These are phyloP conservation scores for Trichoderma sp. DNA, from an alignment of 2,329 filamentous ascomycete genomes.

Conservation along the genomic window DNA sequence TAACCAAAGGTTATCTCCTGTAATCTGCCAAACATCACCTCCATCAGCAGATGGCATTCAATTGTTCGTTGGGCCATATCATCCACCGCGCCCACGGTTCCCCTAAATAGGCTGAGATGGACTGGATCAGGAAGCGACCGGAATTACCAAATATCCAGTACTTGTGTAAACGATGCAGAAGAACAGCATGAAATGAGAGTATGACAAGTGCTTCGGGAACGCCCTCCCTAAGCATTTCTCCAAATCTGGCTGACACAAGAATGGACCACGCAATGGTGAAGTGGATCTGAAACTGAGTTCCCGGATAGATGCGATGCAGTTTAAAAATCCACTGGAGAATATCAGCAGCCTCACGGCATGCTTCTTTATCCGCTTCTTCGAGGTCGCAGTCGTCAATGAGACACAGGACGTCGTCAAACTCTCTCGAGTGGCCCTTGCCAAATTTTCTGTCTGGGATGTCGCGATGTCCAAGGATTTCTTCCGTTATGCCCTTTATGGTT, in stretches of 20 bases:
- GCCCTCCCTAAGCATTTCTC: slow-evolving; percentile 40
- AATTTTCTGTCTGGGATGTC: not conserved
- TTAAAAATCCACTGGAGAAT: slow-evolving; percentile 30
- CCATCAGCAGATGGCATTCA: not conserved
- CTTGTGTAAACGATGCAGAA: slow-evolving; percentile 43
- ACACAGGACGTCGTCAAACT: not conserved
- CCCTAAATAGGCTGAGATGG: slow-evolving; percentile 16
- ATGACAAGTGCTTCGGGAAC: slow-evolving; percentile 46
- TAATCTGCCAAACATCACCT: too few relatives aligned
- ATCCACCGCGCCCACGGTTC: slow-evolving; percentile 14
- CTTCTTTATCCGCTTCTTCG: slow-evolving; percentile 8
- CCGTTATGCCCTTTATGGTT: slow-evolving; percentile 2
- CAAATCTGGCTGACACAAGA: slow-evolving; percentile 37
- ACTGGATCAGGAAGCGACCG: slow-evolving; percentile 18
- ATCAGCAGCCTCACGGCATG: slow-evolving; percentile 29
- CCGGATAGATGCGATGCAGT: slow-evolving; percentile 2
- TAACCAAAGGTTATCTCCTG: too few relatives aligned
- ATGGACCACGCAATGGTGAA: slow-evolving; percentile 31
- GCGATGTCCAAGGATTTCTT: not conserved
- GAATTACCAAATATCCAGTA: slow-evolving; percentile 41
- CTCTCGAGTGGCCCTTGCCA: not conserved
- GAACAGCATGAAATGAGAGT: slow-evolving; percentile 48
- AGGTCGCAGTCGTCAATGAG: not conserved
- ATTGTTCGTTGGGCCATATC: slow-evolving; percentile 10
- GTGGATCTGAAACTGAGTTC: slow-evolving; percentile 11